phyloP scores from a whole-genome alignment of 176 grass and related monocot genomes.

The Oryza glumipatula region DNA sequence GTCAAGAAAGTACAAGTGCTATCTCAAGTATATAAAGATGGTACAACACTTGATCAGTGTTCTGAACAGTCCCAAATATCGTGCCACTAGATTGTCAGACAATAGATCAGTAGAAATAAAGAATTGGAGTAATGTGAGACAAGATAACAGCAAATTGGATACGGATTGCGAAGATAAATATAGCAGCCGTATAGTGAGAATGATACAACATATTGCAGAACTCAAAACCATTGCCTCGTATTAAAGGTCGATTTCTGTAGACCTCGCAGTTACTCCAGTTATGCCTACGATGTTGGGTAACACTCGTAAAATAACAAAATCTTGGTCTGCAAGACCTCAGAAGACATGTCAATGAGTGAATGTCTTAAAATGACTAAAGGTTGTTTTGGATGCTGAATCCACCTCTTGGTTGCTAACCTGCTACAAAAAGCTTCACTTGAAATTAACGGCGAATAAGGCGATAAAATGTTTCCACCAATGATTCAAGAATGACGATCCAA shows the following conservation, averaged over 20 bases:
- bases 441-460: background rate
- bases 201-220: background rate
- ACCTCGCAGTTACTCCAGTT: background rate
- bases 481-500: constrained; percentile 77
- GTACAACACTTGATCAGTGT: background rate
- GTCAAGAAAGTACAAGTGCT: background rate
- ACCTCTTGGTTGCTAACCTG: constrained; percentile 28
- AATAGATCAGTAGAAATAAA: background rate
- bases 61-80: background rate
- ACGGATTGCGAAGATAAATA: constrained; percentile 2
- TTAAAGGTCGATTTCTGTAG: background rate
- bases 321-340: constrained; percentile 2
- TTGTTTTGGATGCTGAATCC: constrained; percentile 1
- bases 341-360: constrained; percentile 32
- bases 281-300: background rate
- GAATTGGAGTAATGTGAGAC: background rate
- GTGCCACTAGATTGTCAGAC: no score
- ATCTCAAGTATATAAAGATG: background rate
- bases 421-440: constrained; percentile 38
- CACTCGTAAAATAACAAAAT: background rate
- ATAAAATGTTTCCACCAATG: constrained; percentile 1
- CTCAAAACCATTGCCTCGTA: background rate
- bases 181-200: background rate
- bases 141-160: background rate
- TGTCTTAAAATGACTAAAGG: constrained; percentile 12